A percentile compares a stretch with the other conserved stretches of the same genome.
phyloP scores from a whole-genome alignment of 2,329 filamentous ascomycete species.

The Colletotrichum higginsianum region DNA sequence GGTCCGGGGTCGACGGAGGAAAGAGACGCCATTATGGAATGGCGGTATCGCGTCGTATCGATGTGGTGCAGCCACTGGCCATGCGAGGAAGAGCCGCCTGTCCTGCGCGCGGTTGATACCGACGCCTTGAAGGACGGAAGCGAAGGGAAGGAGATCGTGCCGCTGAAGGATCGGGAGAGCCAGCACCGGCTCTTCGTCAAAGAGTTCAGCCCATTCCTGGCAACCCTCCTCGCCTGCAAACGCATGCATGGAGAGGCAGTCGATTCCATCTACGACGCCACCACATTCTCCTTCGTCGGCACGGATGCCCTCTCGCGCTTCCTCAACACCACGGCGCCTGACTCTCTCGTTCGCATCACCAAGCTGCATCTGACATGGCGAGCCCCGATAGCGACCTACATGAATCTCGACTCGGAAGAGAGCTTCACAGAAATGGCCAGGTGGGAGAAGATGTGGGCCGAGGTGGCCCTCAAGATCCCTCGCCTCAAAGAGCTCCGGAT shows the following conservation, averaged over 20 bases:
- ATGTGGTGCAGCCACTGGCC: constrained; percentile 34
- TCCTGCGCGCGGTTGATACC: constrained; percentile 8
- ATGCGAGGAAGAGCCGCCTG: constrained; percentile 35
- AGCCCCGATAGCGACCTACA: constrained; percentile 32
- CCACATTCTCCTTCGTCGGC: constrained; percentile 43
- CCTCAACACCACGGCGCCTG: neutral
- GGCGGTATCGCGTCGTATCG: constrained; percentile 26
- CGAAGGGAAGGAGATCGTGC: neutral
- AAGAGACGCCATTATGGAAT: constrained; percentile 25
- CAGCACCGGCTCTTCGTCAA: constrained; percentile 13
- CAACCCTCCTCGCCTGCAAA: constrained; percentile 33
- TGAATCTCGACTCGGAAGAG: constrained; percentile 16
- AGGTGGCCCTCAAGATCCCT: constrained; percentile 7
- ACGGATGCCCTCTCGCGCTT: constrained; percentile 21
- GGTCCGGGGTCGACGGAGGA: neutral
- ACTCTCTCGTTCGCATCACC: constrained; percentile 14
- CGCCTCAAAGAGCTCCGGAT: constrained; percentile 23
- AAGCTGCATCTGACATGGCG: constrained; percentile 24
- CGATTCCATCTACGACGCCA: constrained; percentile 32
- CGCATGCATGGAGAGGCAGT: constrained; percentile 35
- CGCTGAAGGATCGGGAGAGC: neutral
- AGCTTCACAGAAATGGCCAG: constrained; percentile 4
- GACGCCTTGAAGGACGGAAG: neutral
- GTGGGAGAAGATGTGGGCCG: constrained; percentile 22
- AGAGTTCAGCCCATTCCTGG: constrained; percentile 39